phyloP scores from a whole-genome alignment of 78 protist genomes.

The Tieghemostelium lacteum region DNA sequence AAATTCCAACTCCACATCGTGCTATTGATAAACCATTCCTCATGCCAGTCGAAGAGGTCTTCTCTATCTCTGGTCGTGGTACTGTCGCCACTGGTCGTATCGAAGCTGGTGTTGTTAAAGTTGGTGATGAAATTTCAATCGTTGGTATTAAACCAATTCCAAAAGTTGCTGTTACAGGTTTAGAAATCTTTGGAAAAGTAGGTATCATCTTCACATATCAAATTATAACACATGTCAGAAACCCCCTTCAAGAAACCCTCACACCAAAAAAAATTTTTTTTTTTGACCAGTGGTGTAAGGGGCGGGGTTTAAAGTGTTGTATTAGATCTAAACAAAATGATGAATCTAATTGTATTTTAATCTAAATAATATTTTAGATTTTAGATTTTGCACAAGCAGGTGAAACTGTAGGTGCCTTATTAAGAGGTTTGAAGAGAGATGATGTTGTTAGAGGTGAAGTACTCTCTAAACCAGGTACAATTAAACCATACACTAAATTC shows the following conservation, averaged over 20 bases:
- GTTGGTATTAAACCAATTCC: slow-evolving; percentile 83
- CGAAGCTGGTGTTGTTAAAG: slow-evolving; percentile 93
- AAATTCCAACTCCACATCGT: slow-evolving; percentile 84
- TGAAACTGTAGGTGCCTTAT: slow-evolving; percentile 95
- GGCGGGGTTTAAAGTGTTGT: too few relatives aligned
- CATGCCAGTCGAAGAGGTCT: slow-evolving; percentile 95
- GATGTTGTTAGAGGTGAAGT: slow-evolving; percentile 86
- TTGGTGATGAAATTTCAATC: slow-evolving; percentile 92
- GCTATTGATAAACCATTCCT: slow-evolving; percentile 95
- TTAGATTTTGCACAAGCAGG: slow-evolving; percentile 95
- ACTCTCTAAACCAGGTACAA: slow-evolving; percentile 85
- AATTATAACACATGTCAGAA: too few relatives aligned
- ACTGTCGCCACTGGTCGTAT: slow-evolving; percentile 97
- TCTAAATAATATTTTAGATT: too few relatives aligned
- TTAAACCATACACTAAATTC: slow-evolving; percentile 88
- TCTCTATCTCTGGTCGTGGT: slow-evolving; percentile 96
- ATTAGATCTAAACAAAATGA: too few relatives aligned
- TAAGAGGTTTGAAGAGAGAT: slow-evolving; percentile 94
- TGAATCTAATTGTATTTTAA: too few relatives aligned
- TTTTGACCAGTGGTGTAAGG: too few relatives aligned
- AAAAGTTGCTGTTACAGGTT: slow-evolving; percentile 88
- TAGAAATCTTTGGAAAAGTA: slow-evolving; percentile 97
- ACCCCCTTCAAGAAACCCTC: too few relatives aligned
- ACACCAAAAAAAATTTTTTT: too few relatives aligned
- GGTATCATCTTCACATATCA: too few relatives aligned